Evolutionary conservation across 495 filamentous ascomycete genomes (phyloP).

Genomic region (Aspergillus carlsbadensis): DNA sequence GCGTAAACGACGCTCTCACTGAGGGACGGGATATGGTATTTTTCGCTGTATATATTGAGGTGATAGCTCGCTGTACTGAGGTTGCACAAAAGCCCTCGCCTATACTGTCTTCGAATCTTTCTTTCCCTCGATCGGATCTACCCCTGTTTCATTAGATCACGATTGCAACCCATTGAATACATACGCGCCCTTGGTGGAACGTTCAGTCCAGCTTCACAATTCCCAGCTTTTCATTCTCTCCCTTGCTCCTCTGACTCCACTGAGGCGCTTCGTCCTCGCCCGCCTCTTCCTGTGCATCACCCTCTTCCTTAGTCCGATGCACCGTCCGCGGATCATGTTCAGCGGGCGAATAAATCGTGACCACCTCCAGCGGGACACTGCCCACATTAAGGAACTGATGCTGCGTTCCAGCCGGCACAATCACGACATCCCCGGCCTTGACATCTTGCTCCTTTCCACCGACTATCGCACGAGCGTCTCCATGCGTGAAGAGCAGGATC

Average conservation of each 20-base stretch:
- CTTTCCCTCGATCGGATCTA: no score
- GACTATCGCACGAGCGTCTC: constrained; percentile 55
- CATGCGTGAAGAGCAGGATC: constrained; percentile 62
- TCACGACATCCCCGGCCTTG: constrained; percentile 58
- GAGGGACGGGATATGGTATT: no score
- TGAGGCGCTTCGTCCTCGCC: constrained; percentile 60
- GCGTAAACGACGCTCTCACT: not conserved
- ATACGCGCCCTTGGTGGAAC: no score
- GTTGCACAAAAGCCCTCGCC: no score
- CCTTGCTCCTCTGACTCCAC: constrained; percentile 55
- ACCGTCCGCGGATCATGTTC: constrained; percentile 58
- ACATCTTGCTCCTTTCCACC: constrained; percentile 58
- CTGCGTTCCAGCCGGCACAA: constrained; percentile 64
- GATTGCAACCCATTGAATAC: no score
- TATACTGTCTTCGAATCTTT: no score
- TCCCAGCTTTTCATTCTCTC: constrained; percentile 56
- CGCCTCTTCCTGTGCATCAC: constrained; percentile 57
- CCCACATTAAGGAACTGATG: constrained; percentile 67
- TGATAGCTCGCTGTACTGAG: no score
- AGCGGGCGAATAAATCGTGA: constrained; percentile 62
- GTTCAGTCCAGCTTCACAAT: constrained; percentile 41
- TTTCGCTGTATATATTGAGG: no score
- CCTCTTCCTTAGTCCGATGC: constrained; percentile 62
- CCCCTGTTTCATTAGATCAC: no score
- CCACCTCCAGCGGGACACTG: constrained; percentile 50